Evolutionary conservation across 805 yeast species (phyloP), one percentile per base, ranked within the genome.

Genomic region (Wickerhamomyces tratensis): DNA sequence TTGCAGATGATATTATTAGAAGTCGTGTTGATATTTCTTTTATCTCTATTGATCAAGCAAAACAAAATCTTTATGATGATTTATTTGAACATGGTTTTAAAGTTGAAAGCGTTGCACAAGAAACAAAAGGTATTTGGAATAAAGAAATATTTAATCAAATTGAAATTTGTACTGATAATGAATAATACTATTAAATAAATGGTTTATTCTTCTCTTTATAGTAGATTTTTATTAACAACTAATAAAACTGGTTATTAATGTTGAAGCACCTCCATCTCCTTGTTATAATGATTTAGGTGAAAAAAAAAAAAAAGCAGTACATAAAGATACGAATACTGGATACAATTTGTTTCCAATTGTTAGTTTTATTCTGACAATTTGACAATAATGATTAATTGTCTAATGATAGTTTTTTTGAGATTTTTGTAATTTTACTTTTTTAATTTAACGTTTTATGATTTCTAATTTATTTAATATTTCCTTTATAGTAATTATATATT

Each of bases 1-100:
- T 60, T 40, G 39, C 44, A 29, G 60, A 59, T 46, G 36, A 33
- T 11, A 11, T 9, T 7, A 35, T 44, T 34, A 37, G 35, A 29
- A 39, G 42, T 25, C 36, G 51, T 40, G 59, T 59, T 37, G 66
- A 65, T 6, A 51, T 62, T 31, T 62, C 66, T 8, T 59, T 55
- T 44, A 43, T 57, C 2, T 57, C 63, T 2, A 41, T 44, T 9
- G 54, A 57, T 15, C 56, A 57, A 36, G 66, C 66, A 6, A 54
- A 62, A 41, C 30, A 36, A 11, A 62, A 61, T 40, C 36, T 54
- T 14, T 26, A 41, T 3, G 38, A 41, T n/a, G 64, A 61, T 34
- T 43, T 54, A 13, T 41, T 42, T 10, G 44, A 41, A 35, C 44
- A 39, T 20, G 53, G 46, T 30, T 36, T 30, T 30, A 37, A 39